Evolutionary conservation across 2,329 filamentous ascomycete genomes (phyloP), one percentile per base, ranked within the genome.

Genomic region (Aspergillus amoenus): DNA sequence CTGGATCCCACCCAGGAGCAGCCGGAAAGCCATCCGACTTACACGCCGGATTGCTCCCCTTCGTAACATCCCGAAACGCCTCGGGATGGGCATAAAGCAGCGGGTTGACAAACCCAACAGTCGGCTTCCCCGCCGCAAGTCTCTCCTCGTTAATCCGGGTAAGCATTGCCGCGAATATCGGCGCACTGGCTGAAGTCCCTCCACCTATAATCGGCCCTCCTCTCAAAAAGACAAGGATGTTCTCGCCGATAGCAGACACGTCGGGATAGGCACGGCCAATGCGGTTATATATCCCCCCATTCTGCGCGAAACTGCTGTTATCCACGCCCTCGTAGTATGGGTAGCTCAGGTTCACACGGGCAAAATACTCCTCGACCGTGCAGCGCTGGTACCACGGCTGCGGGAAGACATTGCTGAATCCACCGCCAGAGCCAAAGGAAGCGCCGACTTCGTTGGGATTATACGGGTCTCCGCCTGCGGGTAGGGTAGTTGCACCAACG

Each of bases 71-170:
- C 2, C 71, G 70, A 1, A 75, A 72, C 3, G 72, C 74, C 17
- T 74, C 67, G 0, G 63, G 62, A 46, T 70, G 59, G 22, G 58
- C 62, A 52, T 72, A 70, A 9, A 83, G 64, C 41, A 78, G 76
- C 1, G 77, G 81, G 50, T 84, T 81, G 18, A 84, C 67, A 61
- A 84, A 84, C 0, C 81, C 82, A 11, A 84, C 74, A 0, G 79
- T 69, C 5, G 71, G 67, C 68, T 82, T 82, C 2, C 76, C 76
- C 1, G 66, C 70, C 7, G 73, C 73, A 22, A 82, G 63, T 21
- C 81, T 69, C 64, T 79, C 79, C 65, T 83, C 81, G 58, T 82
- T 82, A 37, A 83, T 71, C 61, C 68, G 46, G 2, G 21, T 24
- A 8, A 41, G 44, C 24, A 60, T 53, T 43, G 56, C 41, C 32